Evolutionary conservation across 179 eudicot species (phyloP).

Genomic region (Nepenthes alata): DNA sequence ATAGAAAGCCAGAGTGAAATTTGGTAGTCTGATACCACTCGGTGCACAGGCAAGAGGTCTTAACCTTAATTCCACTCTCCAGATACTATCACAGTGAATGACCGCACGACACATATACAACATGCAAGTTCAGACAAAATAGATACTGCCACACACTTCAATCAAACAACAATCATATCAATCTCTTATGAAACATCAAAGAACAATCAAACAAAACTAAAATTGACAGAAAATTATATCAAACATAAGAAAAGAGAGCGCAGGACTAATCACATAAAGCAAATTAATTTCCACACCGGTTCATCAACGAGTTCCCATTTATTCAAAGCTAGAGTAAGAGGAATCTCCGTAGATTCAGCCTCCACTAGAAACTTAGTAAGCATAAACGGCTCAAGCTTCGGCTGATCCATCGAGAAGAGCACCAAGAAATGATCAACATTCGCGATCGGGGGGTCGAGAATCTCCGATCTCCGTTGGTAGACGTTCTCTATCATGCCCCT

Average conservation of each 20-base stretch:
- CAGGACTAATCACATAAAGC: neutral
- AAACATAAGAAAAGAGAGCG: too few relatives aligned
- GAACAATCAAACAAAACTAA: neutral
- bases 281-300: slow-evolving; percentile 29
- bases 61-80: too few relatives aligned
- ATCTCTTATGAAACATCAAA: too few relatives aligned
- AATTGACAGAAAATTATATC: neutral
- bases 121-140: too few relatives aligned
- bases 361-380: slow-evolving; percentile 83
- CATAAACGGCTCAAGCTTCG: slow-evolving; percentile 51
- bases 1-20: too few relatives aligned
- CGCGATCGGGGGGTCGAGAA: slow-evolving; percentile 81
- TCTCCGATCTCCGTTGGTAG: slow-evolving; percentile 44
- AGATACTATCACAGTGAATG: too few relatives aligned
- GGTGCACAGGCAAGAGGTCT: too few relatives aligned
- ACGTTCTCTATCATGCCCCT: slow-evolving; percentile 93
- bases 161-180: too few relatives aligned
- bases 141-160: too few relatives aligned
- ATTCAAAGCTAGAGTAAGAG: slow-evolving; percentile 68
- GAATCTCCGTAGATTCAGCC: slow-evolving; percentile 73
- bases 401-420: slow-evolving; percentile 72
- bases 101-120: too few relatives aligned
- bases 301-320: slow-evolving; percentile 66
- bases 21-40: too few relatives aligned
- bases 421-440: slow-evolving; percentile 83